phyloP scores from a whole-genome alignment of 1,139 yeast species.

The Schizosaccharomyces versatilis region DNA sequence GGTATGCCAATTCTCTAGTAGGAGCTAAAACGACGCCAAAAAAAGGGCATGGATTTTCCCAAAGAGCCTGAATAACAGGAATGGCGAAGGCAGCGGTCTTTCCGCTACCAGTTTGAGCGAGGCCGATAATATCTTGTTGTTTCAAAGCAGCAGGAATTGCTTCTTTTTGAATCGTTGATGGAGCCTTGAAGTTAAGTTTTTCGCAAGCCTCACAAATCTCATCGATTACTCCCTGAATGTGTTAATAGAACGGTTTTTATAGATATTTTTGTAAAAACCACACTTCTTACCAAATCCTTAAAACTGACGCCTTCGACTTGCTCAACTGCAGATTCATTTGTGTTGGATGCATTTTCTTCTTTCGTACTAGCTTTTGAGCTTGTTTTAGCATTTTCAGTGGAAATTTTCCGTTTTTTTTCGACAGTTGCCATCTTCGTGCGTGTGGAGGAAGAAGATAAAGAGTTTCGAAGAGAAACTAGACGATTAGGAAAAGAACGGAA shows the following conservation, averaged over 20 bases:
- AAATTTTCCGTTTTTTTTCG: not conserved
- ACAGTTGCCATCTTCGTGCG: not conserved
- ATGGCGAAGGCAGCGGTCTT: conserved; percentile 91
- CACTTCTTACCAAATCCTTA: not conserved
- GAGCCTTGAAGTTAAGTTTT: conserved; percentile 57
- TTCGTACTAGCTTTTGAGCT: not conserved
- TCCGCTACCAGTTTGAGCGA: conserved; percentile 98
- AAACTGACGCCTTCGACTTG: not conserved
- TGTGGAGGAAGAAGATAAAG: not conserved
- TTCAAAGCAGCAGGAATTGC: conserved; percentile 79
- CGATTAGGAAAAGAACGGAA: too few species aligned
- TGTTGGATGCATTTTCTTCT: not conserved
- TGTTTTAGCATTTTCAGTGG: not conserved
- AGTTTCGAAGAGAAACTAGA: not conserved
- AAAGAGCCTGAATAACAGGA: conserved; percentile 73
- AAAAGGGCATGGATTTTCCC: conserved; percentile 73
- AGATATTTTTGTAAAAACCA: not conserved
- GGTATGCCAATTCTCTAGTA: conserved; percentile 90
- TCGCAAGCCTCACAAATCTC: conserved; percentile 52
- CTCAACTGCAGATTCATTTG: not conserved
- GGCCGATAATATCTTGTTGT: conserved; percentile 92
- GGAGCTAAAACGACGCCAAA: conserved; percentile 86
- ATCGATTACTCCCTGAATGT: conserved; percentile 51
- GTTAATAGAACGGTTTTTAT: not conserved
- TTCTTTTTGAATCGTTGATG: conserved; percentile 84